Conservation (phyloP, 768 basidiomycete genomes). For the Macrolepiota dolichaula region DNA sequence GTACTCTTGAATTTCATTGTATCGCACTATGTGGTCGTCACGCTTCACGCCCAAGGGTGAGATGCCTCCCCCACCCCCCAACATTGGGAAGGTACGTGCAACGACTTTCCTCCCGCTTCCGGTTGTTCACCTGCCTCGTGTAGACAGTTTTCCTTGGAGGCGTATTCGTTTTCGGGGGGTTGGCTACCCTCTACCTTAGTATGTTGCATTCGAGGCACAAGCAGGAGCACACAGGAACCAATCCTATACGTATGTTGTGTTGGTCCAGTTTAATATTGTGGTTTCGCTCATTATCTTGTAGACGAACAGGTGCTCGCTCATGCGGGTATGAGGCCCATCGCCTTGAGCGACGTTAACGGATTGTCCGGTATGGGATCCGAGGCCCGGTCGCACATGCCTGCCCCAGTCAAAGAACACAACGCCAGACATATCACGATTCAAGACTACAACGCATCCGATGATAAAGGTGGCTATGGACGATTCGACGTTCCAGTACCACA, state of each 20-base stretch:
- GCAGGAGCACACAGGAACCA: conserved; percentile 22
- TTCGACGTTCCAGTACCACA: conserved; percentile 29
- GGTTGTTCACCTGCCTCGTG: background rate
- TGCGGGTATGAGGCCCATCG: conserved; percentile 16
- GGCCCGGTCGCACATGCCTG: conserved; percentile 9
- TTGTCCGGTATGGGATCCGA: background rate
- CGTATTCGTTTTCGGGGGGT: conserved; percentile 21
- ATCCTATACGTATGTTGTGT: conserved; percentile 26
- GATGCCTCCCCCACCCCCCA: background rate
- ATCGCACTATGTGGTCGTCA: background rate
- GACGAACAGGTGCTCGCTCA: conserved; percentile 31
- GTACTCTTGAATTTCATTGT: background rate
- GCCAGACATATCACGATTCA: conserved; percentile 24
- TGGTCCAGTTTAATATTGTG: background rate
- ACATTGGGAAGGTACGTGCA: conserved; percentile 16
- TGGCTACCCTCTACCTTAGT: conserved; percentile 28
- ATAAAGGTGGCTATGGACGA: conserved; percentile 15
- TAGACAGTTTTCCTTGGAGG: conserved; percentile 28
- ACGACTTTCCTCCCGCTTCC: background rate
- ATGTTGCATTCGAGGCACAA: conserved; percentile 24
- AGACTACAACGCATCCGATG: conserved; percentile 21
- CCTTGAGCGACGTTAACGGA: conserved; percentile 13
- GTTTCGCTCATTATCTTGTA: conserved; percentile 4
- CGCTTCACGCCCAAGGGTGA: conserved; percentile 8
- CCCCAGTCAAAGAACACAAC: conserved; percentile 22